phyloP scores from a whole-genome alignment of 2,329 filamentous ascomycete species.

The Penicillium sp. region DNA sequence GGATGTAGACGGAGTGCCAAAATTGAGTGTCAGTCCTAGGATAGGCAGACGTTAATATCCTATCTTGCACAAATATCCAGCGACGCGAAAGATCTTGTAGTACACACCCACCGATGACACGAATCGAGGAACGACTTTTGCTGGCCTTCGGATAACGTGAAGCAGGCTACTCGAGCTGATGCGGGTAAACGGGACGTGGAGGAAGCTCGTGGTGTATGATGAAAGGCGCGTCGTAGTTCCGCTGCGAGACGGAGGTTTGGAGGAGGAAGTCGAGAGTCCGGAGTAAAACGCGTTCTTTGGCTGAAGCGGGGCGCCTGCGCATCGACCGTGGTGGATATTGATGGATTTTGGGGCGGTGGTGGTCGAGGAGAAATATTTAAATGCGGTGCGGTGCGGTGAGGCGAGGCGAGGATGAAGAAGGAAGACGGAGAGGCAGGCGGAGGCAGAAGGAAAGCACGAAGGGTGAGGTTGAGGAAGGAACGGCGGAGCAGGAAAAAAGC shows the following conservation, averaged over 20 bases:
- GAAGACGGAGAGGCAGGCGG: background rate
- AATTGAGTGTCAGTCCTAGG: conserved; percentile 1
- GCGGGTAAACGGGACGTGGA: conserved; percentile 3
- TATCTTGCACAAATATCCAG: background rate
- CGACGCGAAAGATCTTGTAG: background rate
- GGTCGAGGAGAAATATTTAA: conserved; percentile 8
- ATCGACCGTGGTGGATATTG: conserved; percentile 12
- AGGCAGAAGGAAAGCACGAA: conserved; percentile 19
- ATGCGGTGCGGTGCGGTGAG: conserved; percentile 16
- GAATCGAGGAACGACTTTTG: background rate
- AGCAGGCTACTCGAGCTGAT: background rate
- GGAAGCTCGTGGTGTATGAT: conserved; percentile 4
- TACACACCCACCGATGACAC: background rate
- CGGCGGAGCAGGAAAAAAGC: conserved; percentile 26
- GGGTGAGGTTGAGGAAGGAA: conserved; percentile 17
- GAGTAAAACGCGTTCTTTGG: conserved; percentile 8
- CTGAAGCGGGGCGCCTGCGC: conserved; percentile 9
- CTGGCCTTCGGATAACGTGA: background rate
- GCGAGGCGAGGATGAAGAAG: background rate
- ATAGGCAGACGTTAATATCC: background rate
- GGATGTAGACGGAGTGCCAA: conserved; percentile 14
- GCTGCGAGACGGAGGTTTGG: background rate
- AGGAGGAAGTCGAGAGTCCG: background rate
- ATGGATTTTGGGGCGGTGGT: conserved; percentile 16
- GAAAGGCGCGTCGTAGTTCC: conserved; percentile 12